Evolutionary conservation across 2,329 filamentous ascomycete genomes (phyloP).

Genomic region (Curvularia sp.): DNA sequence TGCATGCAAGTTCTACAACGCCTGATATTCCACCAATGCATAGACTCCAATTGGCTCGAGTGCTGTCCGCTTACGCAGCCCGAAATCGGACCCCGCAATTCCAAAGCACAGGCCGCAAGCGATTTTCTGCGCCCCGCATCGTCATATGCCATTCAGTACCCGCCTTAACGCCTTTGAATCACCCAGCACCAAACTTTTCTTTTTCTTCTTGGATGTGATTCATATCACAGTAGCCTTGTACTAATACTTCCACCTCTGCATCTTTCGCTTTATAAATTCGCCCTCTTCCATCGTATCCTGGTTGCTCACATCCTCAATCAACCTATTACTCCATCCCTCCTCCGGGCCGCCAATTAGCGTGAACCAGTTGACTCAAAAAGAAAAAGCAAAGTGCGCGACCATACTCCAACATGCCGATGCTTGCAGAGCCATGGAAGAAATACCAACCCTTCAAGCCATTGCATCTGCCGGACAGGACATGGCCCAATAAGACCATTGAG

Average conservation of each 20-base stretch:
- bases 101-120: constrained; percentile 16
- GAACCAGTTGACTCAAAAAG: background rate
- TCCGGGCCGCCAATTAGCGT: background rate
- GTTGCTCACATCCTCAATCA: background rate
- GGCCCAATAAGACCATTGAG: constrained; percentile 81
- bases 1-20: background rate
- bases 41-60: constrained; percentile 3
- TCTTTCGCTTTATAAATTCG: background rate
- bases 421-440: constrained; percentile 78
- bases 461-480: constrained; percentile 75
- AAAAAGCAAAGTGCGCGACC: background rate
- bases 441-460: constrained; percentile 74
- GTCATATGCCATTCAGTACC: constrained; percentile 23
- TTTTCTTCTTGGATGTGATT: constrained; percentile 19
- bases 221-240: constrained; percentile 14
- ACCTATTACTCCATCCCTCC: background rate
- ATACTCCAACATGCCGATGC: constrained; percentile 57
- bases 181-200: constrained; percentile 27
- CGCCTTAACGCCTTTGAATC: constrained; percentile 17
- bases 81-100: constrained; percentile 25
- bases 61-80: constrained; percentile 5
- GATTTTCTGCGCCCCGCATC: constrained; percentile 25
- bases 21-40: constrained; percentile 6
- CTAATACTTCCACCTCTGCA: constrained; percentile 11
- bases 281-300: background rate